Percentiles rank a stretch among this genome's conserved stretches.
Evolutionary conservation across 2,329 filamentous ascomycete genomes (phyloP).

Genomic region (Paraconiothyrium brasiliense): DNA sequence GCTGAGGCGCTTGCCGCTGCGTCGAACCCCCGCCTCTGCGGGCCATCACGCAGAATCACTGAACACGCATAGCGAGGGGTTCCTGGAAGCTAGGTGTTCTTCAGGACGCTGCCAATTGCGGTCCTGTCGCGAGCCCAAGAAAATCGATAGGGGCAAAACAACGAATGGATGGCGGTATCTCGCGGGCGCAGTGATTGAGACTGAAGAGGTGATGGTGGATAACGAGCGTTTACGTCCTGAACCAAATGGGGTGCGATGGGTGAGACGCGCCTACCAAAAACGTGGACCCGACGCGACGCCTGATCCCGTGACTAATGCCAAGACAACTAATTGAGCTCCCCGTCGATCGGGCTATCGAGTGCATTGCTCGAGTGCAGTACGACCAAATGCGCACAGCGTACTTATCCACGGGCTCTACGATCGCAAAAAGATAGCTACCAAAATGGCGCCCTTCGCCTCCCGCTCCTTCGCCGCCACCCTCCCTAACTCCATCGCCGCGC

Average conservation of each 20-base stretch:
- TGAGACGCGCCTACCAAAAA: constrained; percentile 26
- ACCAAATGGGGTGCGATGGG: constrained; percentile 16
- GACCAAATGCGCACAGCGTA: not conserved
- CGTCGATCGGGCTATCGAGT: constrained; percentile 18
- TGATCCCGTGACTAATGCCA: constrained; percentile 35
- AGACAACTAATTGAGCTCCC: constrained; percentile 22
- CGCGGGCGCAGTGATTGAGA: not conserved
- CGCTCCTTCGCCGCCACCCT: constrained; percentile 65
- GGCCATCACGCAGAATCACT: constrained; percentile 49
- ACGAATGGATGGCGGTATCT: not conserved
- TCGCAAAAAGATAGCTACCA: not conserved
- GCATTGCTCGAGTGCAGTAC: not conserved
- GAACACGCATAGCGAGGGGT: constrained; percentile 33
- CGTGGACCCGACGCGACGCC: constrained; percentile 21
- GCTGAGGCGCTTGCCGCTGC: constrained; percentile 38
- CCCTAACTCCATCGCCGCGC: constrained; percentile 72
- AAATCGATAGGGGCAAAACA: not conserved
- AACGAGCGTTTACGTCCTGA: constrained; percentile 1
- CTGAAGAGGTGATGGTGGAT: not conserved
- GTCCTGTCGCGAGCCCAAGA: constrained; percentile 2
- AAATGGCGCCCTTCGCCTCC: constrained; percentile 62
- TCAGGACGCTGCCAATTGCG: constrained; percentile 7
- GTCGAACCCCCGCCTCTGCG: constrained; percentile 50
- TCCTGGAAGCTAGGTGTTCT: constrained; percentile 3
- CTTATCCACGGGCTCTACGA: not conserved